Percentiles rank a stretch among this genome's conserved stretches.
These are phyloP conservation scores for Phoma sp. DNA, from an alignment of 2,329 filamentous ascomycete species.

Conservation along the genomic window DNA sequence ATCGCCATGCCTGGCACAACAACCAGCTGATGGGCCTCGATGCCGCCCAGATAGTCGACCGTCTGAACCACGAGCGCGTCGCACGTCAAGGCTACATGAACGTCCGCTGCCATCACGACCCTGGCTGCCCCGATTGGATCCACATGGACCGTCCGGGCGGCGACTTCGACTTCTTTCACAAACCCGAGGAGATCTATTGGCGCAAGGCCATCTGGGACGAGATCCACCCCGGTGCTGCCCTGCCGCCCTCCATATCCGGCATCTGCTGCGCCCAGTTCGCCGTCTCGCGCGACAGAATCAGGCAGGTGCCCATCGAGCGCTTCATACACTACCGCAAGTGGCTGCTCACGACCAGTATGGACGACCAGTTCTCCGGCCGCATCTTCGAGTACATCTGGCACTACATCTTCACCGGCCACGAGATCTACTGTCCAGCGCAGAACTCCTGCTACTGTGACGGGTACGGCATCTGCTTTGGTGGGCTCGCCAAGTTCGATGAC, in stretches of 20 bases:
- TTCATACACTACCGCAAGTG: constrained; percentile 61
- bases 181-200: constrained; percentile 49
- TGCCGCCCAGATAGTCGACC: constrained; percentile 57
- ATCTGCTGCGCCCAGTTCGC: constrained; percentile 65
- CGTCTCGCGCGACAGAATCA: constrained; percentile 56
- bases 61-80: constrained; percentile 59
- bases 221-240: constrained; percentile 50
- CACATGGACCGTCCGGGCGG: constrained; percentile 52
- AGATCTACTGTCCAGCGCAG: constrained; percentile 47
- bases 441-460: constrained; percentile 66
- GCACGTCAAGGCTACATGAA: constrained; percentile 64
- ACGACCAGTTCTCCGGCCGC: constrained; percentile 47
- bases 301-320: constrained; percentile 57
- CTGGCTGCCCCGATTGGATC: constrained; percentile 66
- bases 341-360: constrained; percentile 51
- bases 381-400: constrained; percentile 51
- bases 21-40: constrained; percentile 60
- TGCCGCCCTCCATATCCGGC: constrained; percentile 46
- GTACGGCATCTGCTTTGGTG: constrained; percentile 67
- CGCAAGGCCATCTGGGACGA: constrained; percentile 46
- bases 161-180: constrained; percentile 48
- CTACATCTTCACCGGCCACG: constrained; percentile 49
- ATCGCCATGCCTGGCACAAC: constrained; percentile 64
- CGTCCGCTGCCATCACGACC: constrained; percentile 63
- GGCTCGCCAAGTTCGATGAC: constrained; percentile 55